Base-by-base conservation (phyloP, 148 eudicot genomes). In the Chenopodium berlandieri region DNA sequence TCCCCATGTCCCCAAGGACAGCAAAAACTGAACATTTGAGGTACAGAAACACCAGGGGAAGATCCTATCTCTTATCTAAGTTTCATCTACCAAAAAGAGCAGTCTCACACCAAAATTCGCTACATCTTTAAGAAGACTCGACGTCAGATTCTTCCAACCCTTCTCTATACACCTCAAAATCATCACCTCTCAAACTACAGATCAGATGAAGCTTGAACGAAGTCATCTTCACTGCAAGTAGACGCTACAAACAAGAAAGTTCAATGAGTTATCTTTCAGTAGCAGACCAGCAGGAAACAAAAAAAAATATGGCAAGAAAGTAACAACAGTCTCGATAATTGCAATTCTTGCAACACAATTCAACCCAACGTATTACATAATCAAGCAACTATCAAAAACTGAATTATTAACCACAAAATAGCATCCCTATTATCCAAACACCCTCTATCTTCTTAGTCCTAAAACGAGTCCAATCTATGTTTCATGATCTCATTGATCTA, bases 191-290 rank as follows among this genome's bases (percentile, higher is more conserved):
- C 91, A 92, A 91, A 84, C 94, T 86, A 88, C 98, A 90, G 62
- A 89, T 83, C 77, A 96, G 84, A 79, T 89, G 86, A 62, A 96
- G 95, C 82, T 88, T 86, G 86, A 96, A 94, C 52, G 87, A 82
- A 30, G 99, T 97, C 91, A 90, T 89, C 90, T 96, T 94, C 40
- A 85, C 83, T 12, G 90, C 94, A 56, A 96, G 90, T 58, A 90
- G 86, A 65, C 99, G 95, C 98, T 96, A 92, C 83, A 84, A 50
- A 11, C 52, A 80, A 47, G 20, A 66, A 17, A 13, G 62, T 14
- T 56, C 25, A 10, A 25, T 22, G 27, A 32, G 14, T 50, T 23
- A 50, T 9, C 22, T 10, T 67, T 37, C 50, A 56, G n/a, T 20
- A 60, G 48, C 52, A 54, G 58, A 23, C 34, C 3, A 32, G 34